These are phyloP conservation scores for Globisporangium echinulatum DNA, from an alignment of 352 stramenopile species.

Conservation along the genomic window DNA sequence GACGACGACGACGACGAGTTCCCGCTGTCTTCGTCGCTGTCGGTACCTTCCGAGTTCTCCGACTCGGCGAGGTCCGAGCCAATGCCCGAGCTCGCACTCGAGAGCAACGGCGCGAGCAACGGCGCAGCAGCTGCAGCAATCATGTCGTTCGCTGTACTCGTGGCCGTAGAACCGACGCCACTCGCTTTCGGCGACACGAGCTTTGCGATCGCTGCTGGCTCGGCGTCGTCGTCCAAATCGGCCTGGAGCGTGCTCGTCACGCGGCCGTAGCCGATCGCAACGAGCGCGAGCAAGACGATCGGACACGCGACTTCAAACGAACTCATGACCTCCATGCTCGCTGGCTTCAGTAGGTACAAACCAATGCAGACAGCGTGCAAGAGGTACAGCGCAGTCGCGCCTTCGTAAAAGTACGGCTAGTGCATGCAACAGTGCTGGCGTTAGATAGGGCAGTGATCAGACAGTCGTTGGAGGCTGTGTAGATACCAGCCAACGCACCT, in stretches of 20 bases:
- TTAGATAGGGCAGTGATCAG: neutral
- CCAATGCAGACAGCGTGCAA: conserved; percentile 38
- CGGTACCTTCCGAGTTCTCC: conserved; percentile 69
- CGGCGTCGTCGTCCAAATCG: conserved; percentile 24
- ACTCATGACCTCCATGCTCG: conserved; percentile 43
- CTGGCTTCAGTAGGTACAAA: conserved; percentile 46
- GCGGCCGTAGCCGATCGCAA: conserved; percentile 70
- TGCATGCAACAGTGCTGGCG: neutral
- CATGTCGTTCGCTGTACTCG: neutral
- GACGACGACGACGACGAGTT: conserved; percentile 54
- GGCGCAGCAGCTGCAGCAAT: neutral
- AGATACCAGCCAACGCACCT: conserved; percentile 16
- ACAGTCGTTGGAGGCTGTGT: neutral
- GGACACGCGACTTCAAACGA: conserved; percentile 68
- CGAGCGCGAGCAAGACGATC: conserved; percentile 44
- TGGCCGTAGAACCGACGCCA: conserved; percentile 3
- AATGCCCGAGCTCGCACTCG: conserved; percentile 32
- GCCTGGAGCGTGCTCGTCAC: conserved; percentile 66
- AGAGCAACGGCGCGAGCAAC: conserved; percentile 9
- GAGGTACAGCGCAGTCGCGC: conserved; percentile 43
- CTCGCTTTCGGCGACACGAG: conserved; percentile 40
- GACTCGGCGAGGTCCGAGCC: conserved; percentile 59
- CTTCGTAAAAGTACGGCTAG: conserved; percentile 60
- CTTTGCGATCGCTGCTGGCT: conserved; percentile 25
- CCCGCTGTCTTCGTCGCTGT: conserved; percentile 72